phyloP scores from a whole-genome alignment of 495 filamentous ascomycete genomes.

The Bombardia bombarda region DNA sequence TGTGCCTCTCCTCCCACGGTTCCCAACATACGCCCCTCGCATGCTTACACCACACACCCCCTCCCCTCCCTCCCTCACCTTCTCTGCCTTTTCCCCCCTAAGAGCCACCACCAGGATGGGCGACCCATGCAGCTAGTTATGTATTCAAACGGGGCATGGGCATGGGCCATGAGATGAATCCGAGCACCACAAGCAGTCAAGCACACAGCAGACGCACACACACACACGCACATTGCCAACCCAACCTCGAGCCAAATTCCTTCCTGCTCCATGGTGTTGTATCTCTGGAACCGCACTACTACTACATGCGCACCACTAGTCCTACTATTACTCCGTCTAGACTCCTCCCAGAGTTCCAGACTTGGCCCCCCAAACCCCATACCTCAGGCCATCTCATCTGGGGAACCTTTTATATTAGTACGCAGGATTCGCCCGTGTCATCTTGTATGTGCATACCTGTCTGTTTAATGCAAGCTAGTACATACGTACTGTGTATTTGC shows the following conservation, averaged over 20 bases:
- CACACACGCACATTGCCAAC: too few relatives aligned
- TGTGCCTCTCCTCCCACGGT: neutral
- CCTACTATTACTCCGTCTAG: too few relatives aligned
- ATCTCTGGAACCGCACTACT: too few relatives aligned
- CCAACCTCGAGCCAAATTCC: slow-evolving; percentile 6
- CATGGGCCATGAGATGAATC: slow-evolving; percentile 2
- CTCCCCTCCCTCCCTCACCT: slow-evolving; percentile 9
- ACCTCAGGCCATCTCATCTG: slow-evolving; percentile 1
- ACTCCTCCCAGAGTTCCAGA: neutral
- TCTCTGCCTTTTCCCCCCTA: slow-evolving; percentile 8
- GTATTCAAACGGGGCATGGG: slow-evolving; percentile 14
- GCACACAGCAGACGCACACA: too few relatives aligned
- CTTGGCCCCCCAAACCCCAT: neutral
- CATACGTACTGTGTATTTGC: neutral
- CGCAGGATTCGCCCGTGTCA: slow-evolving; percentile 1
- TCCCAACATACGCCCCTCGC: slow-evolving; percentile 2
- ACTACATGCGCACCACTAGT: too few relatives aligned
- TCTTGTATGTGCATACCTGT: too few relatives aligned
- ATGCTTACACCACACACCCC: neutral
- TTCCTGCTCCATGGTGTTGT: too few relatives aligned
- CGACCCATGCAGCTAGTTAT: slow-evolving; percentile 13
- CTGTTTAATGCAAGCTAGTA: too few relatives aligned
- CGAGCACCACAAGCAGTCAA: slow-evolving; percentile 3
- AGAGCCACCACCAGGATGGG: slow-evolving; percentile 17
- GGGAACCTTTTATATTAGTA: slow-evolving; percentile 4